Percentiles rank a stretch among this genome's conserved stretches.
phyloP scores from a whole-genome alignment of 2,329 filamentous ascomycete species.

The Calonectria hawksworthii region DNA sequence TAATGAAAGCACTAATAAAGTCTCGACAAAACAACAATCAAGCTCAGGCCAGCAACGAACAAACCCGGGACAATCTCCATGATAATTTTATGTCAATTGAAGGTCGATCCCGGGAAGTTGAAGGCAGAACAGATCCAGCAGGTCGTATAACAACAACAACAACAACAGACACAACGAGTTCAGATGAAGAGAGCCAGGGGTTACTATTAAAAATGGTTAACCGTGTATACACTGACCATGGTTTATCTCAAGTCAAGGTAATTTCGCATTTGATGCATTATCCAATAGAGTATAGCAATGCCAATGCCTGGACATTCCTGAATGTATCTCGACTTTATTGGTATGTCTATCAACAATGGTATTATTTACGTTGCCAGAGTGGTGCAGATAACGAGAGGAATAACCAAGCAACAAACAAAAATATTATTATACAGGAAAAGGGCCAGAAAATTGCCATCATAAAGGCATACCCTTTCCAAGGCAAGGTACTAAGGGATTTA shows the following conservation, averaged over 20 bases:
- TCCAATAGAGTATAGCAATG: slow-evolving; percentile 5
- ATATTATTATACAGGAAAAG: too few relatives aligned
- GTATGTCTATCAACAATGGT: neutral
- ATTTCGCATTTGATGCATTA: slow-evolving; percentile 5
- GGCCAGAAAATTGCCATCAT: neutral
- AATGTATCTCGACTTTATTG: slow-evolving; percentile 17
- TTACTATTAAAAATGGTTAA: slow-evolving; percentile 11
- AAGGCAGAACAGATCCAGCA: too few relatives aligned
- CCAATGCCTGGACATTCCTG: neutral
- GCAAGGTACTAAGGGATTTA: neutral
- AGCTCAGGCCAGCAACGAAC: neutral
- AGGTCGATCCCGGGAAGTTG: too few relatives aligned
- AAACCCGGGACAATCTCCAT: neutral
- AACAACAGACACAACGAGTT: neutral
- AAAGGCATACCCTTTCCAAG: slow-evolving; percentile 6
- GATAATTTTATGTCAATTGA: too few relatives aligned
- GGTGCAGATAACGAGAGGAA: neutral
- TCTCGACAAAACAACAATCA: neutral
- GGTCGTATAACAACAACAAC: neutral
- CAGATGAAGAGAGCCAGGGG: neutral
- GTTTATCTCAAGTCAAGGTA: slow-evolving; percentile 7
- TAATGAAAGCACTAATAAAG: neutral
- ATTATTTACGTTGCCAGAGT: neutral
- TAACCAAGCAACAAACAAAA: neutral
- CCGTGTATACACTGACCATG: neutral